Evolutionary conservation across 345 rosid genomes (phyloP).

Genomic region (Corchorus capsularis): DNA sequence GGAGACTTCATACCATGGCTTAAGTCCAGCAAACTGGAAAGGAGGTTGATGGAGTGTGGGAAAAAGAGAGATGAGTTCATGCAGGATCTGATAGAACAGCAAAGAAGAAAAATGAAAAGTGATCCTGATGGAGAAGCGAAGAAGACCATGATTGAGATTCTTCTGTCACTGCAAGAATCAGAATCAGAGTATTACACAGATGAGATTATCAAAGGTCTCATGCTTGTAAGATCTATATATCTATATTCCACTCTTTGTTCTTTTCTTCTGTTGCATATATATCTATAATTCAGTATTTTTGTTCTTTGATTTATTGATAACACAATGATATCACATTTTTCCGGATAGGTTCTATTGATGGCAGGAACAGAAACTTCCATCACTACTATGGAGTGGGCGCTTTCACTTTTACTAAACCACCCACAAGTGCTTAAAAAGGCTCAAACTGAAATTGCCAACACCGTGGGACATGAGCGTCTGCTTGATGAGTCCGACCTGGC

Average conservation of each 20-base stretch:
- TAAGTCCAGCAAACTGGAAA: slow-evolving; percentile 38
- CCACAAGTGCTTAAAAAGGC: slow-evolving; percentile 35
- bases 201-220: slow-evolving; percentile 47
- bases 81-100: slow-evolving; percentile 55
- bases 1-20: slow-evolving; percentile 58
- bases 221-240: slow-evolving; percentile 35
- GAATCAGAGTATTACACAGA: slow-evolving; percentile 50
- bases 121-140: slow-evolving; percentile 24
- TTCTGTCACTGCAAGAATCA: slow-evolving; percentile 46
- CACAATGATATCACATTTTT: background rate
- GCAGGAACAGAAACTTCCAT: slow-evolving; percentile 41
- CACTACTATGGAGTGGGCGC: slow-evolving; percentile 45
- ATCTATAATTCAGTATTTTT: background rate
- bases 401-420: slow-evolving; percentile 40
- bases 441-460: slow-evolving; percentile 25
- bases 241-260: background rate
- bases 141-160: slow-evolving; percentile 51
- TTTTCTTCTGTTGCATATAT: background rate
- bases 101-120: slow-evolving; percentile 25
- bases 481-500: slow-evolving; percentile 32
- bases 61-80: slow-evolving; percentile 43
- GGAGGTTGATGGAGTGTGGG: slow-evolving; percentile 22
- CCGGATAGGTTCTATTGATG: slow-evolving; percentile 14
- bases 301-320: background rate
- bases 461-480: slow-evolving; percentile 27